Base-by-base conservation (phyloP, 305 asterid species). In the Fraxinus greggii region DNA sequence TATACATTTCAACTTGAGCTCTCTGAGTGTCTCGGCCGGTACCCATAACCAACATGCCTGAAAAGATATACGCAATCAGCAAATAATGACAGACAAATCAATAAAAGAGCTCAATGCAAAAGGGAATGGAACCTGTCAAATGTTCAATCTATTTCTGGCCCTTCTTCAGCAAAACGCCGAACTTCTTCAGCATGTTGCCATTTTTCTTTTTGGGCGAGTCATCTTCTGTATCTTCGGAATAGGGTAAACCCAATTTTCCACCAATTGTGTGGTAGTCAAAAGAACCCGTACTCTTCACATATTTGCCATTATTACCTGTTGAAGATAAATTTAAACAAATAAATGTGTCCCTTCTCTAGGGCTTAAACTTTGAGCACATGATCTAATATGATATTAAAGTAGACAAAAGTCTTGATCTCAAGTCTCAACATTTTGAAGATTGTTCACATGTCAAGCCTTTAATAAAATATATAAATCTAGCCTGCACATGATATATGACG, bases 121-220 rank as follows among this genome's bases (percentile, higher is more conserved):
- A 32, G 28, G 7, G 32, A 67, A 83, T 17, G 76, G 74, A 85
- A 86, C 87, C 86, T 77, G 81, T 48, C 67, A 10, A 72, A 19
- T 1, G n/a, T 12, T 54, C 24, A 65, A 56, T 84, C 91, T 93
- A 91, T 82, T 91, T 92, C 89, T 88, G 95, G 79, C 92, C 90
- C 85, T 95, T 95, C 87, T 91, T 95, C 92, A 95, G 83, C 87
- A 93, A 76, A 69, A 88, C 91, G 3, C 98, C 92, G 6, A 95
- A 85, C 92, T 92, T 95, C 90, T 91, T 95, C 87, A 95, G 82
- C 97, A 95, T 81, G 77, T 89, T 95, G 48, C 93, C 91, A 67
- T 93, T 92, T 56, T 89, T 95, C 91, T 92, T 95, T 92, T 91
- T 93, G 6, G 92, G 91, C 2, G 94, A 90, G 10, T 92, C 98